Evolutionary conservation across 306 rosid genomes (phyloP), one percentile per base, ranked within the genome.

Genomic region (Rubus idaeus): DNA sequence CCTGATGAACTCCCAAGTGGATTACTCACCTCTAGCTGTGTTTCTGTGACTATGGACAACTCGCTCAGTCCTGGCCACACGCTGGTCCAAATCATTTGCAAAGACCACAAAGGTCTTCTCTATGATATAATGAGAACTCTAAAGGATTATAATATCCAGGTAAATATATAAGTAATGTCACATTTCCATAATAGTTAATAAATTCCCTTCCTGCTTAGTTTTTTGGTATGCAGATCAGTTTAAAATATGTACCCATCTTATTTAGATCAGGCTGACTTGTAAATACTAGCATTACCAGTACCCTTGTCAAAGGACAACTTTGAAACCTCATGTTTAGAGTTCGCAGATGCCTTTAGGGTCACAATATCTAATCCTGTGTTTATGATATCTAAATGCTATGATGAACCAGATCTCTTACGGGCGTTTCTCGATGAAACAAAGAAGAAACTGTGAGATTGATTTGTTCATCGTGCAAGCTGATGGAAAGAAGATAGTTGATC

Each of bases 121-220:
- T 95, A 92, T 52, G 97, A 90, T 86, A 87, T 95, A 80, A 95
- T 92, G 99, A 95, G 99, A 89, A 95, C 99, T 41, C 82, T 95
- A 2, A 95, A 95, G 87, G 99, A 95, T 71, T 95, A 84, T 82
- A 90, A 89, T 75, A 90, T 89, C 81, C 86, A 92, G 97, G 98
- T 94, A 82, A 39, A 63, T 52, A 71, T 46, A 10, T 76, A 47
- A 68, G 49, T 8, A 52, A 35, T n/a, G 18, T 51, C 37, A 61
- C 35, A 45, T 13, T 64, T 66, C 69, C 10, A 51, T 60, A 49
- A 50, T 44, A 39, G 16, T 8, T 12, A 26, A 16, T 68, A 35
- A 18, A 35, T 53, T 42, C 18, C 68, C 17, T 37, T 9, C 13
- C 39, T 64, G 16, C 17, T 50, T 50, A 1, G 60, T 18, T 55